A percentile compares a stretch with the other conserved stretches of the same genome.
Conservation (phyloP, 2,329 filamentous ascomycete genomes). For the Chrysoporthe puriensis region DNA sequence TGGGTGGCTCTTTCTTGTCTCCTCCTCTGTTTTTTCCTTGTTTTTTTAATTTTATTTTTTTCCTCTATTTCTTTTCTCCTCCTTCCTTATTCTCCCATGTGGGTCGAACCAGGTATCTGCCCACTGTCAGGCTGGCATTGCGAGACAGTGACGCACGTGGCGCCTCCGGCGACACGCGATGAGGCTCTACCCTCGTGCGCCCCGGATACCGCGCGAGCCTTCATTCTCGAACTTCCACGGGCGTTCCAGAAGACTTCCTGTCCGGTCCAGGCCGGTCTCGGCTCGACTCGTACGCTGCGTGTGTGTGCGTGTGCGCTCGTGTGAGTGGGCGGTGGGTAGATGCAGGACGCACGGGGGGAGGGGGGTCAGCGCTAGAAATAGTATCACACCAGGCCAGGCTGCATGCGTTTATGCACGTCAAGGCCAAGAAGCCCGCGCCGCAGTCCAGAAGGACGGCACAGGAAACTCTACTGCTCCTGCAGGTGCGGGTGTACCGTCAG, state of each 20-base stretch:
- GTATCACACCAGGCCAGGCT: not conserved
- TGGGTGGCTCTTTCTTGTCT: too few species aligned
- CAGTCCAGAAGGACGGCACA: not conserved
- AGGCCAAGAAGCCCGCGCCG: not conserved
- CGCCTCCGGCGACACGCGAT: not conserved
- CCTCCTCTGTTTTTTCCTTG: too few species aligned
- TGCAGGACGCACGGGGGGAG: not conserved
- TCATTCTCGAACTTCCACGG: not conserved
- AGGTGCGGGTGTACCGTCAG: not conserved
- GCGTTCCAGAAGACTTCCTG: not conserved
- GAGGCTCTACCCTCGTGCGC: not conserved
- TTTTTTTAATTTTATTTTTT: not conserved
- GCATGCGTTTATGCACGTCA: not conserved
- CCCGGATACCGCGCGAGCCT: not conserved
- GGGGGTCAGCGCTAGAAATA: conserved; percentile 5
- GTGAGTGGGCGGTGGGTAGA: not conserved
- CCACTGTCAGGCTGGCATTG: not conserved
- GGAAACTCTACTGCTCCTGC: conserved; percentile 2
- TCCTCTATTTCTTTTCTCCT: not conserved
- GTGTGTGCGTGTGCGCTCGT: not conserved
- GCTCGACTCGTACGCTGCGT: not conserved
- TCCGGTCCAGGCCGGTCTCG: conserved; percentile 1
- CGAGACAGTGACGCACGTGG: not conserved
- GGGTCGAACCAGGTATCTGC: too few species aligned
- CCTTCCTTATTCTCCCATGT: not conserved